A percentile compares a stretch with the other conserved stretches of the same genome.
These are phyloP conservation scores for Candida coquimbonensis DNA, from an alignment of 805 yeast species.

Conservation along the genomic window DNA sequence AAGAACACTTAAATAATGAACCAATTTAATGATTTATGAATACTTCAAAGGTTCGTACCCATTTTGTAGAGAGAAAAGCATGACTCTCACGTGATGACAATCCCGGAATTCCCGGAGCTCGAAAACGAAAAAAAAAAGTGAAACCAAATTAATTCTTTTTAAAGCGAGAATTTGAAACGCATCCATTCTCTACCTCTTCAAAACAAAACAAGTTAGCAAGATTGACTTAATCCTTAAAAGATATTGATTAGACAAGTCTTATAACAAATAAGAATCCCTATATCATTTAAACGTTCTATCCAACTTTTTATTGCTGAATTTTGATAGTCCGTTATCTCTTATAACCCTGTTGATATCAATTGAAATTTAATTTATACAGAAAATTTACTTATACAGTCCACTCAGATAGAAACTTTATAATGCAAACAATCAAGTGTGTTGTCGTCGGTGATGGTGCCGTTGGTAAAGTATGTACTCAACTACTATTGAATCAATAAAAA, in stretches of 20 bases:
- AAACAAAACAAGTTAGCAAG: background rate
- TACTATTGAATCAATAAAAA: background rate
- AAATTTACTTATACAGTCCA: background rate
- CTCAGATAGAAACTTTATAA: constrained; percentile 6
- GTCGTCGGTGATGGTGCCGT: constrained; percentile 99
- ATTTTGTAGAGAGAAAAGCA: too few relatives aligned
- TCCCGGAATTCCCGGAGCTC: background rate
- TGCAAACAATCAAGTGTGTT: constrained; percentile 78
- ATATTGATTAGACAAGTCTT: too few relatives aligned
- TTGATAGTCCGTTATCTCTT: background rate
- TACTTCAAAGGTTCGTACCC: too few relatives aligned
- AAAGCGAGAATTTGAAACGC: background rate
- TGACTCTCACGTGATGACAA: background rate
- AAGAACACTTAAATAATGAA: too few relatives aligned
- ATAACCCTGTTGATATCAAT: background rate
- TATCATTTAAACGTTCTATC: too few relatives aligned
- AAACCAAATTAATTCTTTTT: background rate
- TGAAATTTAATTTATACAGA: background rate
- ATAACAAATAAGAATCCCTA: too few relatives aligned
- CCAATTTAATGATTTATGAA: too few relatives aligned
- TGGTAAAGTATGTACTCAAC: constrained; percentile 56
- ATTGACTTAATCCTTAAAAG: background rate
- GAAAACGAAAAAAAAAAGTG: too few relatives aligned
- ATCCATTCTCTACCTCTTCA: background rate
- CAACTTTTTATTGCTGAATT: background rate